phyloP scores from a whole-genome alignment of 1,139 yeast genomes.

The Scheffersomyces lignicola region DNA sequence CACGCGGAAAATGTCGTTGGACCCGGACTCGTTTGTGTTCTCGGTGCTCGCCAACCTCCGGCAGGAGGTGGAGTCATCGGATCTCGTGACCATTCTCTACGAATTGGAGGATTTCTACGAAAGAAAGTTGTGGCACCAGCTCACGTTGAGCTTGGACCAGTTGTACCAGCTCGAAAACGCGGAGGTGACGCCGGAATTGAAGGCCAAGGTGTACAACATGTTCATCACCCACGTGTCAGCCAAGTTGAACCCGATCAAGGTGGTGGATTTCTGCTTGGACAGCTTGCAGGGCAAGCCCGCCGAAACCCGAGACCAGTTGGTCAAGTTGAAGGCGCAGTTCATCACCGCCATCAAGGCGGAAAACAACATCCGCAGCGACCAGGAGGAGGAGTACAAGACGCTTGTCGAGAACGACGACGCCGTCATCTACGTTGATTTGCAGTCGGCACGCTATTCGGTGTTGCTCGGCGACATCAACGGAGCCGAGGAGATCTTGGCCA shows the following conservation, averaged over 20 bases:
- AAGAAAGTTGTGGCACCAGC: slow-evolving; percentile 76
- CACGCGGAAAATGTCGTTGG: too few relatives aligned
- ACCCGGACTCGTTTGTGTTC: slow-evolving; percentile 48
- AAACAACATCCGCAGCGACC: slow-evolving; percentile 28
- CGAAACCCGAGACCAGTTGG: slow-evolving; percentile 57
- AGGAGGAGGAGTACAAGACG: slow-evolving; percentile 34
- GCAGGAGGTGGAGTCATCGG: slow-evolving; percentile 64
- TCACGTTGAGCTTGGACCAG: slow-evolving; percentile 66
- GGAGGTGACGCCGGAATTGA: slow-evolving; percentile 52
- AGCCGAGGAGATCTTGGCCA: slow-evolving; percentile 70
- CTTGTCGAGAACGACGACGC: slow-evolving; percentile 43
- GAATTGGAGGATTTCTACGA: slow-evolving; percentile 86
- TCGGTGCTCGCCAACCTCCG: slow-evolving; percentile 72
- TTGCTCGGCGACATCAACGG: slow-evolving; percentile 56
- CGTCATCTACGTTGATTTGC: slow-evolving; percentile 66
- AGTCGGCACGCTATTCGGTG: slow-evolving; percentile 72
- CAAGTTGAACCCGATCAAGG: slow-evolving; percentile 76
- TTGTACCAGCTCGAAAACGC: slow-evolving; percentile 46
- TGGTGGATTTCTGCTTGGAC: slow-evolving; percentile 70
- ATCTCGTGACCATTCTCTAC: slow-evolving; percentile 62
- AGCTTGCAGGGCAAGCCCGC: slow-evolving; percentile 41
- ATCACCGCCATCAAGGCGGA: slow-evolving; percentile 31
- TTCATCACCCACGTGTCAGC: slow-evolving; percentile 68
- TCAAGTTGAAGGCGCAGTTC: slow-evolving; percentile 50
- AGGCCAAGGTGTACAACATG: slow-evolving; percentile 67